Conservation (phyloP, 2,329 filamentous ascomycete species). For the Clonostachys sp. region DNA sequence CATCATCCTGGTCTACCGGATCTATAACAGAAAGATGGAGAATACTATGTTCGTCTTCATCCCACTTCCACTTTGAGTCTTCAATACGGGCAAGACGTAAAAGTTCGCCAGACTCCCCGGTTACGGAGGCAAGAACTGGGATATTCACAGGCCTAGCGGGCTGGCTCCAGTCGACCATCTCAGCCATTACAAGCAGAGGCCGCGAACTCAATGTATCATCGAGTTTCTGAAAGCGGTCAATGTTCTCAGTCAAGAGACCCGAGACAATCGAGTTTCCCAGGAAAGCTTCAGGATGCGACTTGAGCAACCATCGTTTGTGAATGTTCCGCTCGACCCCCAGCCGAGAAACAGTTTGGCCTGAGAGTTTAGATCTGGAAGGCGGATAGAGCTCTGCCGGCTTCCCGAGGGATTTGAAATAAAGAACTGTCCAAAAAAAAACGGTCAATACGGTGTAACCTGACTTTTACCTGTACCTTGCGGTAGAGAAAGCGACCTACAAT, state of each 20-base stretch:
- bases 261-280: conserved; percentile 26
- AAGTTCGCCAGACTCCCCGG: conserved; percentile 54
- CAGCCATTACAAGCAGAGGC: conserved; percentile 49
- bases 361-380: conserved; percentile 16
- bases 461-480: background rate
- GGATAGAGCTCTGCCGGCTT: conserved; percentile 25
- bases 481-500: conserved; percentile 12
- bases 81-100: conserved; percentile 50
- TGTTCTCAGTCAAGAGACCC: conserved; percentile 27
- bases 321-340: conserved; percentile 21
- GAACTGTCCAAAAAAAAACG: conserved; percentile 11
- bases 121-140: conserved; percentile 38
- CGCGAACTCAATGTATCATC: conserved; percentile 13
- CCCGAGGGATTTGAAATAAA: conserved; percentile 22
- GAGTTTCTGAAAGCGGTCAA: conserved; percentile 17
- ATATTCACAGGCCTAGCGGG: conserved; percentile 14
- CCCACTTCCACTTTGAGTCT: conserved; percentile 51
- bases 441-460: background rate
- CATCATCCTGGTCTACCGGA: conserved; percentile 34
- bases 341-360: conserved; percentile 11
- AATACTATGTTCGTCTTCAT: conserved; percentile 32
- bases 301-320: conserved; percentile 45
- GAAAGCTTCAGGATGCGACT: conserved; percentile 44
- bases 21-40: conserved; percentile 42
- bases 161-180: conserved; percentile 37